Base-by-base conservation (phyloP, 495 filamentous ascomycete genomes). In the Cryomyces minteri region DNA sequence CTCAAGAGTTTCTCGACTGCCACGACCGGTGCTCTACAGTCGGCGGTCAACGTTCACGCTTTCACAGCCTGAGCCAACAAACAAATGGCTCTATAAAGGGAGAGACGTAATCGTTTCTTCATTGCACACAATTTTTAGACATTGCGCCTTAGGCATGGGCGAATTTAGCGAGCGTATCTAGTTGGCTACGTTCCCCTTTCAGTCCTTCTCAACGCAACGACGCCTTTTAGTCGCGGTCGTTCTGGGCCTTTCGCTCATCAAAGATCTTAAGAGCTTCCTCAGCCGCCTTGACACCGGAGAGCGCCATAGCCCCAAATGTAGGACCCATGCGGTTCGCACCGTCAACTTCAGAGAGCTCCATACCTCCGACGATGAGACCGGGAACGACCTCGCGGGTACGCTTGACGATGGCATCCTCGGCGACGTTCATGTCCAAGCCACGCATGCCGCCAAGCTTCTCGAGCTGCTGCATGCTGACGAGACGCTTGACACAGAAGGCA, bases 331-430 rank as follows among this genome's bases (percentile, higher is more conserved):
- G 75, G 64, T 88, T 88, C 43, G 82, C 82, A 28, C 83, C 85
- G 56, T 94, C 86, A 34, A 92, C 77, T 66, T 94, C 86, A 48
- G 78, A 82, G 57, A 92, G 63, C 65, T 94, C 85, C 86, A 94
- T 94, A 28, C 86, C 86, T 44, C 85, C 85, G n/a, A 88, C 79
- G 53, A 92, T 83, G 51, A 94, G 67, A 40, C 86, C 86, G 34
- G 82, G 83, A 34, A 84, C 74, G 44, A 94, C 71, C 70, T 92
- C 86, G 49, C 86, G 72, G 38, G 86, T 92, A 51, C 77, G 68
- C 72, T 86, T 90, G 55, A 90, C 84, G 53, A 94, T 90, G 40
- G 84, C 83, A 52, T 94, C 85, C 59, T 94, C 85, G 32, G 85
- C 85, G 4, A 69, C 67, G 62, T 82, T 81, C 85, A 94, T 92